These are phyloP conservation scores for Penicillium coffeae DNA, from an alignment of 495 filamentous ascomycete genomes.

Conservation along the genomic window DNA sequence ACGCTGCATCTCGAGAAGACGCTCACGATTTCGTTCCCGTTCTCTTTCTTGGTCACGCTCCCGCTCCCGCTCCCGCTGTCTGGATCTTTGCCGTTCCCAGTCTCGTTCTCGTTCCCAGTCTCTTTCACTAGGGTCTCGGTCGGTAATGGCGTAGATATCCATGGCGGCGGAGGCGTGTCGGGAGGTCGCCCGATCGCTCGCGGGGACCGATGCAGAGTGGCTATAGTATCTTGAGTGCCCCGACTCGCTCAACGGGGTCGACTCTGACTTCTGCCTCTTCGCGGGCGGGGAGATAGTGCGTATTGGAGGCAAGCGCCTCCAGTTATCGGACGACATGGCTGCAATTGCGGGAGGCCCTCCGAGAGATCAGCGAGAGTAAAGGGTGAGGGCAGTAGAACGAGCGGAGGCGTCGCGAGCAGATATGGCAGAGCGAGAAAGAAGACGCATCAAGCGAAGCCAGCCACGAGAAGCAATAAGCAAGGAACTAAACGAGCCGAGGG, in stretches of 20 bases:
- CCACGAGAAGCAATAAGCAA: too few species aligned
- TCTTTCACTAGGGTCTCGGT: slow-evolving; percentile 29
- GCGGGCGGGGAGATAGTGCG: slow-evolving; percentile 19
- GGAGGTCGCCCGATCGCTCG: slow-evolving; percentile 29
- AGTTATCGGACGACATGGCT: slow-evolving; percentile 9
- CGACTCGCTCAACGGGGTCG: slow-evolving; percentile 17
- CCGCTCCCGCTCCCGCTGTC: not conserved
- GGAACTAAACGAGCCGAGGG: not conserved
- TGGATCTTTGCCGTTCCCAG: not conserved
- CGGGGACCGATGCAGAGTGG: slow-evolving; percentile 25
- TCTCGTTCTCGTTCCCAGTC: not conserved
- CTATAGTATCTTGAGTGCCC: slow-evolving; percentile 22
- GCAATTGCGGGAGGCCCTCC: not conserved
- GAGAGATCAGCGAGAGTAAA: too few species aligned
- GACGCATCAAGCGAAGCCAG: too few species aligned
- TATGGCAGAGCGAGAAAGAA: too few species aligned
- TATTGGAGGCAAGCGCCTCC: slow-evolving; percentile 21
- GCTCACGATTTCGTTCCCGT: not conserved
- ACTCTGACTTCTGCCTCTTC: slow-evolving; percentile 29
- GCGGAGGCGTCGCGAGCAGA: too few species aligned
- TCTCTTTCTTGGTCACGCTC: not conserved
- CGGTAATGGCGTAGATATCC: slow-evolving; percentile 40
- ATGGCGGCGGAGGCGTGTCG: slow-evolving; percentile 42
- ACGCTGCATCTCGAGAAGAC: not conserved
- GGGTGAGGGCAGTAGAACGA: too few species aligned